Evolutionary conservation across 805 yeast species (phyloP).

Genomic region (Hanseniaspora nectarophila): DNA sequence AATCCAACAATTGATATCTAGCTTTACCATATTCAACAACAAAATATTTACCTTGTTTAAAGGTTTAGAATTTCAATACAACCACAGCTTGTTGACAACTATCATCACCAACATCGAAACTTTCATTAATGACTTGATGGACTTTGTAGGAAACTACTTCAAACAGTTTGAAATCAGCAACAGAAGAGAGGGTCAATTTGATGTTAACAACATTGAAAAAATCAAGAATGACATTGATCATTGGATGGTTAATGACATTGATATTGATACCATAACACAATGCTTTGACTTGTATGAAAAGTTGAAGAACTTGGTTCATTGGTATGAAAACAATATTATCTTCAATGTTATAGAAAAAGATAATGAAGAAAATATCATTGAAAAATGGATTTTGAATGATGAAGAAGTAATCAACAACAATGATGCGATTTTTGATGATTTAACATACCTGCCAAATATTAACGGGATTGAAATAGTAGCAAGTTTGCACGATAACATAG

Average conservation of each 20-base stretch:
- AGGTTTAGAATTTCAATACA: conserved; percentile 12
- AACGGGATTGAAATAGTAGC: conserved; percentile 1
- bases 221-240: neutral
- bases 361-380: conserved; percentile 3
- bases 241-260: neutral
- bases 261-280: neutral
- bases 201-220: neutral
- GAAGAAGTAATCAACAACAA: neutral
- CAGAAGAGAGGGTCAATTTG: neutral
- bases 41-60: neutral
- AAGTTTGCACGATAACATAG: neutral
- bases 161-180: conserved; percentile 3
- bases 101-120: neutral
- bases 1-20: neutral
- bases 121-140: neutral
- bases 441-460: neutral
- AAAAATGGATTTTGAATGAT: conserved; percentile 12
- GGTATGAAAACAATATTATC: conserved; percentile 2
- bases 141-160: neutral
- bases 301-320: neutral
- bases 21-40: neutral
- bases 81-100: neutral
- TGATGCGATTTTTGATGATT: neutral
- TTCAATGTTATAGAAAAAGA: neutral
- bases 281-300: neutral